A percentile compares a stretch with the other conserved stretches of the same genome.
Evolutionary conservation across 805 yeast species (phyloP).

Genomic region (Candida maltosa): DNA sequence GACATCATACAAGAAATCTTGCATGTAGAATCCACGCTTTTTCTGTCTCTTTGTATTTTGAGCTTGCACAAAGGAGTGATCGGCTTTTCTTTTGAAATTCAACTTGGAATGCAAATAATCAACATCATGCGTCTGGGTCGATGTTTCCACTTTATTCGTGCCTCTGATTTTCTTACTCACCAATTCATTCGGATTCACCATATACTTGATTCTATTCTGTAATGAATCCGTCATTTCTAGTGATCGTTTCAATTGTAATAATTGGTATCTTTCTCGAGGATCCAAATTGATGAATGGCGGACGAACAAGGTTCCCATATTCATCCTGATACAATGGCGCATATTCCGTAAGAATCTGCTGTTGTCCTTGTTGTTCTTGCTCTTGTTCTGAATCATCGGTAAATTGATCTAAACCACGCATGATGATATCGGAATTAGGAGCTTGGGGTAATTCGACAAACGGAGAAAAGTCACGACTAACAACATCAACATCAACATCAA

Average conservation of each 20-base stretch:
- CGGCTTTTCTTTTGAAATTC: slow-evolving; percentile 16
- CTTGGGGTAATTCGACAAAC: background rate
- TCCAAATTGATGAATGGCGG: slow-evolving; percentile 44
- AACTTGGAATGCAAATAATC: slow-evolving; percentile 25
- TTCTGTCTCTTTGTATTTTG: slow-evolving; percentile 13
- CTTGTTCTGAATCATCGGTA: background rate
- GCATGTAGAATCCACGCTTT: slow-evolving; percentile 26
- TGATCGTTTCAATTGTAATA: slow-evolving; percentile 36
- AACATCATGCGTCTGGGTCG: slow-evolving; percentile 39
- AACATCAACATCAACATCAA: background rate
- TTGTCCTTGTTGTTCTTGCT: background rate
- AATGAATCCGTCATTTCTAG: slow-evolving; percentile 33
- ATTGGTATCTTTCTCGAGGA: slow-evolving; percentile 40
- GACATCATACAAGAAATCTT: slow-evolving; percentile 35
- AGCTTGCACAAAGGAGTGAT: background rate
- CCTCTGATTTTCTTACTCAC: slow-evolving; percentile 11
- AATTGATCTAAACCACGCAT: background rate
- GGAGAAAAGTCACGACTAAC: slow-evolving; percentile 5
- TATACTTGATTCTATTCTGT: slow-evolving; percentile 32
- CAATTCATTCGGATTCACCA: slow-evolving; percentile 41
- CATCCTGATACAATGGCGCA: slow-evolving; percentile 34
- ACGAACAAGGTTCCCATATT: slow-evolving; percentile 35
- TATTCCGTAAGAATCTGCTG: slow-evolving; percentile 17
- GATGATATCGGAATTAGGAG: background rate
- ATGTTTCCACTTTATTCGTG: slow-evolving; percentile 32